phyloP scores from a whole-genome alignment of 2,329 filamentous ascomycete genomes.

The Diaporthe australafricana region DNA sequence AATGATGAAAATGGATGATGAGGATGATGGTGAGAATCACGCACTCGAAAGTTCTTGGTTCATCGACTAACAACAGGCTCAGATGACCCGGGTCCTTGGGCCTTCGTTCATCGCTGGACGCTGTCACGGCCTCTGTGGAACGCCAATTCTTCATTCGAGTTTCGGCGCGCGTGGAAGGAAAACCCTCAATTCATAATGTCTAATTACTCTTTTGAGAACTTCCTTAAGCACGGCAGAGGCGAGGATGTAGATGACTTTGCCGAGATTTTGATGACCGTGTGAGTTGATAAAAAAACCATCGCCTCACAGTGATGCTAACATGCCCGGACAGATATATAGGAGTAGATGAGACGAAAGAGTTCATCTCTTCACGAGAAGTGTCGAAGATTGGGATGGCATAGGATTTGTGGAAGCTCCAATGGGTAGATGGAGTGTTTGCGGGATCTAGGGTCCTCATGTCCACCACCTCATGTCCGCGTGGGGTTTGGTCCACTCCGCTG shows the following conservation, averaged over 20 bases:
- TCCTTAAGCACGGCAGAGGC: background rate
- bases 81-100: constrained; percentile 10
- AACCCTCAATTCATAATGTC: background rate
- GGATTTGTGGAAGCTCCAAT: rapidly evolving
- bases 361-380: background rate
- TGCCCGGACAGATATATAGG: background rate
- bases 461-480: background rate
- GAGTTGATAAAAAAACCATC: background rate
- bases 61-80: background rate
- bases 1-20: constrained; percentile 40
- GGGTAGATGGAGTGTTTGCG: background rate
- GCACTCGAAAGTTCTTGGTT: too few relatives aligned
- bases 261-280: constrained; percentile 6
- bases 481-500: constrained; percentile 5
- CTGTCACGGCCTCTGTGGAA: background rate
- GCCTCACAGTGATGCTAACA: background rate
- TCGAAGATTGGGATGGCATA: rapidly evolving
- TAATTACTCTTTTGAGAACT: background rate
- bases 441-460: background rate
- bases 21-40: background rate
- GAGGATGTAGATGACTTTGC: constrained; percentile 15
- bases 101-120: constrained; percentile 9
- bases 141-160: background rate
- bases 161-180: background rate
- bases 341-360: constrained; percentile 9